Conservation (phyloP, 75 land plant species). For the Ceratopteris richardii region DNA sequence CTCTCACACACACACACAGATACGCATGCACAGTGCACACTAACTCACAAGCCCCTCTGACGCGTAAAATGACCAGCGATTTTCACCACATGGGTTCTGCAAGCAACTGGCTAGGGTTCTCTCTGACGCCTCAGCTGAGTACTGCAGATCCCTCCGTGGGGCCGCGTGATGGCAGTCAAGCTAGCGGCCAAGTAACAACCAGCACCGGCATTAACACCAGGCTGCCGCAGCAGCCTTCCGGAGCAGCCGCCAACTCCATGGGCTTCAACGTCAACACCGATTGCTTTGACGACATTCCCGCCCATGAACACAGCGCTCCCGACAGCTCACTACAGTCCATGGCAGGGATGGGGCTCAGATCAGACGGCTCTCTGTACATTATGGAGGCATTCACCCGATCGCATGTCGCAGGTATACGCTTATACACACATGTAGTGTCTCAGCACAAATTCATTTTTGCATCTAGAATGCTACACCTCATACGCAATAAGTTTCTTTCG, state of each 20-base stretch:
- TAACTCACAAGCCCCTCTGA: no score
- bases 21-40: no score
- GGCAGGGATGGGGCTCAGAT: neutral
- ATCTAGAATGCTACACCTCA: no score
- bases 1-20: neutral
- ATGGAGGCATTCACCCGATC: neutral
- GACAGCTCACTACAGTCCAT: neutral
- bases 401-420: neutral
- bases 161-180: neutral
- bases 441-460: no score
- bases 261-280: neutral
- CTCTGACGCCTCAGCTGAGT: neutral
- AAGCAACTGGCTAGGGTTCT: conserved; percentile 1
- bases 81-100: neutral
- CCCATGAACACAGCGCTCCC: neutral
- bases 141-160: neutral
- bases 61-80: no score
- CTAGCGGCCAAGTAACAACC: neutral
- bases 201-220: no score
- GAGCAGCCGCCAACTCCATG: neutral
- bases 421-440: neutral
- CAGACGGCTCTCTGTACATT: neutral
- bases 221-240: neutral
- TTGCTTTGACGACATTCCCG: neutral
- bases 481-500: no score